phyloP scores from a whole-genome alignment of 441 rosid genomes.

The Kokia cookei region DNA sequence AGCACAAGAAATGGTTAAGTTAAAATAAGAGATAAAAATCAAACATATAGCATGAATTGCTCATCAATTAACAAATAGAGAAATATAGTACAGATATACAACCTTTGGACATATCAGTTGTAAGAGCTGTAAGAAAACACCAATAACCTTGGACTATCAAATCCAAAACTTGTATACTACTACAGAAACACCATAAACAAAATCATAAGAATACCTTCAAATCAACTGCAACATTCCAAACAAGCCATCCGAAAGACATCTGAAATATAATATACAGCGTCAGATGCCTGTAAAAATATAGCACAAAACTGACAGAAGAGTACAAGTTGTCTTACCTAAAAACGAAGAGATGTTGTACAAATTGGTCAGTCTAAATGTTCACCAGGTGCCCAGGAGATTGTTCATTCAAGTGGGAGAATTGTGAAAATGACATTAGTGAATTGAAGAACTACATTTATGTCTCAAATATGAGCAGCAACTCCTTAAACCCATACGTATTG shows the following conservation, averaged over 20 bases:
- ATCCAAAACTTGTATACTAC: constrained; percentile 20
- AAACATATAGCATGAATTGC: constrained; percentile 15
- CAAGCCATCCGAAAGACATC: constrained; percentile 29
- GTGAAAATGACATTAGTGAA: constrained; percentile 3
- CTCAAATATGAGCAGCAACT: constrained; percentile 8
- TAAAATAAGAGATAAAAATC: not conserved
- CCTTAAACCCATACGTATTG: constrained; percentile 8
- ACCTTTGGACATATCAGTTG: constrained; percentile 11
- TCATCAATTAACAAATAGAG: constrained; percentile 21
- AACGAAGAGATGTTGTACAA: constrained; percentile 13
- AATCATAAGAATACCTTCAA: constrained; percentile 27
- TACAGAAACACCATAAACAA: constrained; percentile 12
- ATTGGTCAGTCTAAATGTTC: constrained; percentile 17
- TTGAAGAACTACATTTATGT: not conserved
- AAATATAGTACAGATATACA: constrained; percentile 28
- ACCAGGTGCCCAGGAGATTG: constrained; percentile 13
- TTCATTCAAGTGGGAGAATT: constrained; percentile 10
- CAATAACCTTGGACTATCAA: constrained; percentile 18
- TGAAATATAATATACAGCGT: constrained; percentile 18
- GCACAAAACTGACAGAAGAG: not conserved
- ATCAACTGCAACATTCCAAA: constrained; percentile 19
- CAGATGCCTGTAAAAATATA: not conserved
- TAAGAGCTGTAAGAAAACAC: constrained; percentile 15
- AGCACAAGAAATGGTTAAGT: not conserved
- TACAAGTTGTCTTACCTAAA: constrained; percentile 23